Base-by-base conservation (phyloP, 306 rosid genomes). In the Corylus americana region DNA sequence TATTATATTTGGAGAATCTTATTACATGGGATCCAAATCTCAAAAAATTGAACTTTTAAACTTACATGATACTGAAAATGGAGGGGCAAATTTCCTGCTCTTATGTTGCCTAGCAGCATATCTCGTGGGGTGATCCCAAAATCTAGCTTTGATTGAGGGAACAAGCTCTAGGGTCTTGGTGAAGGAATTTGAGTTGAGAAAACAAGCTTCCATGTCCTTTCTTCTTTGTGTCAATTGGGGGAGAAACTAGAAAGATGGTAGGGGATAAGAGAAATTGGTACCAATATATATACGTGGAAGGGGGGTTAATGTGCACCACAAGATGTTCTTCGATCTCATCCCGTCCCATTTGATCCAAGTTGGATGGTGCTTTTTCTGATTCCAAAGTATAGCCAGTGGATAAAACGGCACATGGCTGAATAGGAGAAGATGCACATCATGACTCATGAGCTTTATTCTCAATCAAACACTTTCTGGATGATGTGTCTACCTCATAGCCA, bases 141-240 rank as follows among this genome's bases (percentile, higher is more conserved):
- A 37, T 5, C 49, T 76, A 44, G 86, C 25, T 70, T 79, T 80
- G 73, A 70, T n/a, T 4, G 76, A 67, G 72, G 87, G 83, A 48
- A 76, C 31, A 31, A 75, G 83, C 20, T 78, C 89, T 3, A 77
- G 44, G 77, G 86, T 29, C 76, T 81, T 92, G 75, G 80, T 78
- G 89, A 91, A 84, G 78, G 89, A 84, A 80, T 83, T 86, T 44
- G 93, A 84, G 76, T 88, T 74, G 80, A 89, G 84, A 61, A 90
- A 89, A 68, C 92, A 83, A 86, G 98, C 94, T 75, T 92, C 99
- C 97, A 92, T 90, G 84, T 48, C 78, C 49, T 27, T 5, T 18
- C n/a, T 73, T 55, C 25, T 75, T 53, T 35, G 2, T 79, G 8
- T 59, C 54, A 59, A 25, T 47, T 31, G 71, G 35, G 63, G 89